These are phyloP conservation scores for Candida qinlingensis DNA, from an alignment of 805 yeast genomes.

Conservation along the genomic window DNA sequence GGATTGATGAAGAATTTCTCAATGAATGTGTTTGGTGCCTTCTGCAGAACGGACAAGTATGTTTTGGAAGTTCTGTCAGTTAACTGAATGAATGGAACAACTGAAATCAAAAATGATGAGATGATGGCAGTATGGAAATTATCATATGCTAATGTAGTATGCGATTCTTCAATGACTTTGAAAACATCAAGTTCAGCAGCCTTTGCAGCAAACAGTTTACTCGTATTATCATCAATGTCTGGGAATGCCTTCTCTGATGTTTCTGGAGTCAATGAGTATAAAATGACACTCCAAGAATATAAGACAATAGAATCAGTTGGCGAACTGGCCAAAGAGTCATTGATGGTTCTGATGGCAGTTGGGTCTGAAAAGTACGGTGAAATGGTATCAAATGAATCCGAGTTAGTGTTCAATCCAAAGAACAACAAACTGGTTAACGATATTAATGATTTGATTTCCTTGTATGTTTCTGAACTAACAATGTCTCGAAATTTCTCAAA, in stretches of 20 bases:
- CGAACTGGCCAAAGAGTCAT: slow-evolving; percentile 32
- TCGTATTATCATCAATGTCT: slow-evolving; percentile 14
- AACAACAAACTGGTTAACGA: slow-evolving; percentile 47
- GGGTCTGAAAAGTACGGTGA: slow-evolving; percentile 38
- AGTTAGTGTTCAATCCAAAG: slow-evolving; percentile 50
- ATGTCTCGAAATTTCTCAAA: slow-evolving; percentile 14
- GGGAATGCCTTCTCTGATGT: slow-evolving; percentile 36
- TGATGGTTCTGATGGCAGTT: slow-evolving; percentile 33
- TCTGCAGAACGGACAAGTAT: slow-evolving; percentile 25
- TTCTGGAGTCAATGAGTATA: slow-evolving; percentile 44
- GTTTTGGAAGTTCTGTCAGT: slow-evolving; percentile 29
- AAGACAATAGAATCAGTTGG: slow-evolving; percentile 43
- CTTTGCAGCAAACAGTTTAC: slow-evolving; percentile 18
- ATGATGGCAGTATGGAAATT: slow-evolving; percentile 42
- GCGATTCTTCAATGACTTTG: slow-evolving; percentile 35
- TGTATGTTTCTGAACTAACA: slow-evolving; percentile 14
- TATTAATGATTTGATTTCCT: slow-evolving; percentile 38
- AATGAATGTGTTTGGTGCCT: slow-evolving; percentile 32
- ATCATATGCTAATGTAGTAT: slow-evolving; percentile 43
- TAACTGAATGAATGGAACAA: slow-evolving; percentile 43
- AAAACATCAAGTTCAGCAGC: slow-evolving; percentile 41
- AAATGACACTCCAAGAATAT: slow-evolving; percentile 63
- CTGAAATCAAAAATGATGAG: slow-evolving; percentile 30
- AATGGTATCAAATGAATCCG: slow-evolving; percentile 34
- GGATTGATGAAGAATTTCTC: slow-evolving; percentile 33